These are phyloP conservation scores for Saturnispora serradocipensis DNA, from an alignment of 805 yeast genomes.

Conservation along the genomic window DNA sequence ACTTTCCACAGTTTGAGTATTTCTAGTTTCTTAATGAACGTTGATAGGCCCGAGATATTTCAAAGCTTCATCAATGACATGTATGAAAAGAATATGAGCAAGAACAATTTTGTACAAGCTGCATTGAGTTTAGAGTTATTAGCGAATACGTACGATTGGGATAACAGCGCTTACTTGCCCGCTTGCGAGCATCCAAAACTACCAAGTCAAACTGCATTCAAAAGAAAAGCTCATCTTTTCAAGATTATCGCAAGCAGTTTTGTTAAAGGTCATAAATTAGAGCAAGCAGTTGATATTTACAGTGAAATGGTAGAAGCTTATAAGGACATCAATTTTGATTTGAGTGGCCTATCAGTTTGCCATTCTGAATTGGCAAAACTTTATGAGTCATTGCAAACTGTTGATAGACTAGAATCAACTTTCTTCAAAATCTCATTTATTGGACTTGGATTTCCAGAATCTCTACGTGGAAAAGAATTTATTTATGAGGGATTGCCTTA, in stretches of 20 bases:
- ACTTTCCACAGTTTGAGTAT: constrained; percentile 71
- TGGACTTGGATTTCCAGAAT: constrained; percentile 77
- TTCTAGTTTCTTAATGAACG: constrained; percentile 66
- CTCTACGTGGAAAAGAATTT: constrained; percentile 66
- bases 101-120: constrained; percentile 67
- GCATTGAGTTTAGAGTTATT: constrained; percentile 71
- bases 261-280: constrained; percentile 61
- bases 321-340: constrained; percentile 62
- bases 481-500: constrained; percentile 82
- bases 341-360: constrained; percentile 63
- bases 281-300: constrained; percentile 70
- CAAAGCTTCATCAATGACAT: constrained; percentile 70
- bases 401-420: constrained; percentile 67
- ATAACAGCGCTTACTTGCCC: constrained; percentile 45
- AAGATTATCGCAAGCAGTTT: constrained; percentile 64
- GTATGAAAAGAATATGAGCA: constrained; percentile 52
- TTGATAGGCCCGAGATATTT: constrained; percentile 70
- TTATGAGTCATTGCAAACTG: constrained; percentile 55
- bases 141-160: constrained; percentile 73
- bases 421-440: constrained; percentile 72
- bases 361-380: constrained; percentile 59
- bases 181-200: constrained; percentile 55
- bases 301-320: constrained; percentile 72
- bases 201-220: constrained; percentile 75
- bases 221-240: constrained; percentile 64